These are phyloP conservation scores for Volvox africanus DNA, from an alignment of 139 green algal species.

Conservation along the genomic window DNA sequence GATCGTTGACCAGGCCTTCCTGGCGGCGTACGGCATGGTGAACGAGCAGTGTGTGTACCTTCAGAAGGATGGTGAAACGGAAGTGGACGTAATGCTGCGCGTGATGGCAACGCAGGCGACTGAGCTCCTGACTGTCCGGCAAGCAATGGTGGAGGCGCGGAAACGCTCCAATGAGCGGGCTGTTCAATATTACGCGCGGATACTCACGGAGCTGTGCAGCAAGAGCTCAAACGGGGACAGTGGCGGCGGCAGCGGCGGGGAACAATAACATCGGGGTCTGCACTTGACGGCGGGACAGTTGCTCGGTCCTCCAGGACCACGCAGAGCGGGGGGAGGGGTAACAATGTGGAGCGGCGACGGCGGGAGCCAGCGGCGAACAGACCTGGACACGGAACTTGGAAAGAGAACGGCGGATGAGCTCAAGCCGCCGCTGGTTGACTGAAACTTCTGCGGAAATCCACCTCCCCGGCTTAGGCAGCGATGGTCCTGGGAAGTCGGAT, in stretches of 20 bases:
- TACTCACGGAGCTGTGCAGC: constrained; percentile 23
- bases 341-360: too few species aligned
- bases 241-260: background rate
- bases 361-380: too few species aligned
- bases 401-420: too few species aligned
- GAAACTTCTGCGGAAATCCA: too few species aligned
- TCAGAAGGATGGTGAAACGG: background rate
- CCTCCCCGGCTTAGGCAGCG: too few species aligned
- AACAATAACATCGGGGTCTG: too few species aligned
- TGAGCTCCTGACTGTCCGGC: background rate
- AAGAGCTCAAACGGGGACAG: background rate
- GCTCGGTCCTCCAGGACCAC: too few species aligned
- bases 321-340: too few species aligned
- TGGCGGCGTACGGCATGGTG: constrained; percentile 58
- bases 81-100: constrained; percentile 59
- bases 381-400: too few species aligned
- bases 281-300: too few species aligned
- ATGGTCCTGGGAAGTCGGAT: too few species aligned
- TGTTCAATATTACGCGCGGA: background rate
- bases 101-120: constrained; percentile 2
- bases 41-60: constrained; percentile 23
- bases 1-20: constrained; percentile 50
- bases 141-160: background rate
- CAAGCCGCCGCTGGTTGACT: too few species aligned
- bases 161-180: constrained; percentile 16